These are phyloP conservation scores for Aspergillus neotritici DNA, from an alignment of 2,329 filamentous ascomycete genomes.

Conservation along the genomic window DNA sequence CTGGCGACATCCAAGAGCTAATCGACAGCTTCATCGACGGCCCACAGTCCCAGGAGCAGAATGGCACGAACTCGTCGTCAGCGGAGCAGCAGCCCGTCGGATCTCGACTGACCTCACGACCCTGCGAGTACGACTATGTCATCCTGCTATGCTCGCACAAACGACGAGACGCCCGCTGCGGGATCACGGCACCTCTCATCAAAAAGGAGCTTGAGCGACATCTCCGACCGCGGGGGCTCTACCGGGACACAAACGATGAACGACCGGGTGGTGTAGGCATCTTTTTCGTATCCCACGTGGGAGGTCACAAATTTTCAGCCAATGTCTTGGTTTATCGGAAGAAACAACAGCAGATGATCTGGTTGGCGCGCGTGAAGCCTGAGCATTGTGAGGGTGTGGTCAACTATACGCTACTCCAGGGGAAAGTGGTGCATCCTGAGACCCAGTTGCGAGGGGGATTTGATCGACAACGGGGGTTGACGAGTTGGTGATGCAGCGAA, in stretches of 20 bases:
- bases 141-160: conserved; percentile 85
- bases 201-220: conserved; percentile 77
- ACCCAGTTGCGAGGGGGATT: conserved; percentile 79
- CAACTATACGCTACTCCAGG: conserved; percentile 75
- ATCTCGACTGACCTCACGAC: conserved; percentile 42
- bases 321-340: conserved; percentile 82
- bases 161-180: conserved; percentile 84
- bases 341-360: conserved; percentile 53
- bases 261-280: conserved; percentile 80
- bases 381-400: conserved; percentile 87
- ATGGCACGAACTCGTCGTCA: conserved; percentile 49
- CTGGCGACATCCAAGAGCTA: conserved; percentile 58
- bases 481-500: conserved; percentile 49
- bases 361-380: conserved; percentile 78
- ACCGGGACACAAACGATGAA: conserved; percentile 75
- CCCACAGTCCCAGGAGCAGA: conserved; percentile 41
- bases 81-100: conserved; percentile 45
- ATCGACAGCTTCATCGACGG: conserved; percentile 62
- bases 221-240: conserved; percentile 70
- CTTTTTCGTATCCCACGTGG: conserved; percentile 88
- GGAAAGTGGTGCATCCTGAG: conserved; percentile 83
- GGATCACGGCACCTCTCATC: conserved; percentile 77
- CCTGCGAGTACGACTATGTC: conserved; percentile 72
- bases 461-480: conserved; percentile 64
- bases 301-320: conserved; percentile 88